Percentiles rank a stretch among this genome's conserved stretches.
Evolutionary conservation across 805 yeast genomes (phyloP).

Genomic region (Myxozyma lipomycoides): DNA sequence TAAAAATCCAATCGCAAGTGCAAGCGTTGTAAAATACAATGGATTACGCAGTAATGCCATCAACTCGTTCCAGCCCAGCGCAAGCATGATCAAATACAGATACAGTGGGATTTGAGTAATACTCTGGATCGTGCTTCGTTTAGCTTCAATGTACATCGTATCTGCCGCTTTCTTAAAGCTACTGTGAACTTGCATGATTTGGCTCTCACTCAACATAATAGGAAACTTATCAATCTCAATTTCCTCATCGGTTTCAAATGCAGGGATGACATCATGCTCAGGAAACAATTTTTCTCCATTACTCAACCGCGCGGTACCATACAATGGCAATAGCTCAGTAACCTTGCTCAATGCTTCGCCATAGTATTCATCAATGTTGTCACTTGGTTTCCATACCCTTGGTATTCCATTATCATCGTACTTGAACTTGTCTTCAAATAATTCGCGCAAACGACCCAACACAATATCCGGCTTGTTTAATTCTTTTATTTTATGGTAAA

Average conservation of each 20-base stretch:
- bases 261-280: slow-evolving; percentile 8
- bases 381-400: slow-evolving; percentile 67
- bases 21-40: slow-evolving; percentile 57
- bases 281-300: slow-evolving; percentile 44
- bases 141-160: slow-evolving; percentile 78
- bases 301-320: slow-evolving; percentile 48
- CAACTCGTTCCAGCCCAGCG: slow-evolving; percentile 94
- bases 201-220: slow-evolving; percentile 53
- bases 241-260: slow-evolving; percentile 21
- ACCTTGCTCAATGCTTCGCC: slow-evolving; percentile 58
- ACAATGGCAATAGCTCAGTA: slow-evolving; percentile 53
- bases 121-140: slow-evolving; percentile 74
- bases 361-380: slow-evolving; percentile 67
- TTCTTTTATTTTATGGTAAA: slow-evolving; percentile 57
- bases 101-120: slow-evolving; percentile 79
- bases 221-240: slow-evolving; percentile 46
- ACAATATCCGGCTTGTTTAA: slow-evolving; percentile 63
- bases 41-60: slow-evolving; percentile 80
- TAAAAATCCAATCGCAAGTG: slow-evolving; percentile 56
- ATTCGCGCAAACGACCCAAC: slow-evolving; percentile 62
- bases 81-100: slow-evolving; percentile 65
- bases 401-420: slow-evolving; percentile 84
- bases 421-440: slow-evolving; percentile 77
- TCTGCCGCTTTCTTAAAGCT: slow-evolving; percentile 74
- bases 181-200: slow-evolving; percentile 52